Percentiles rank a stretch among this genome's conserved stretches.
These are phyloP conservation scores for Aspergillus incahuasiensis DNA, from an alignment of 495 filamentous ascomycete genomes.

Conservation along the genomic window DNA sequence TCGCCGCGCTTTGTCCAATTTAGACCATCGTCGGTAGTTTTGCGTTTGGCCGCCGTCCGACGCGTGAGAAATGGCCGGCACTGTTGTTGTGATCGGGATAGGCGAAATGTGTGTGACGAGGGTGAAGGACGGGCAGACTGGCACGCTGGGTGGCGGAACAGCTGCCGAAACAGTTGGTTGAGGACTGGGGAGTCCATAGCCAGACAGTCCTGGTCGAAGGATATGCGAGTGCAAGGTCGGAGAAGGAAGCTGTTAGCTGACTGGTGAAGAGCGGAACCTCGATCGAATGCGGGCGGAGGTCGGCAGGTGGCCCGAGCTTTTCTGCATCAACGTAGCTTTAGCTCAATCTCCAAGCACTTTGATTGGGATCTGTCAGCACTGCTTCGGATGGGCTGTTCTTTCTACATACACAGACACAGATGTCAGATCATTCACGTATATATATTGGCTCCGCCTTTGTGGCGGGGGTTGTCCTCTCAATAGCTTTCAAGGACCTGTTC, in stretches of 20 bases:
- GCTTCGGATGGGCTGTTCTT: not conserved
- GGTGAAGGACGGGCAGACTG: slow-evolving; percentile 45
- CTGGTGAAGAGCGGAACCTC: not conserved
- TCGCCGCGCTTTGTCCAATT: slow-evolving; percentile 78
- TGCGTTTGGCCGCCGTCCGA: slow-evolving; percentile 28
- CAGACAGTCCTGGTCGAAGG: not conserved
- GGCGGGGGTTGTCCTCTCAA: slow-evolving; percentile 64
- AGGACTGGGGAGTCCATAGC: slow-evolving; percentile 80
- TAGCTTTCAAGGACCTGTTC: slow-evolving; percentile 65
- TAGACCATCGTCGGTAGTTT: slow-evolving; percentile 27
- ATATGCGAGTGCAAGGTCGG: slow-evolving; percentile 3
- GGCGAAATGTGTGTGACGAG: slow-evolving; percentile 18
- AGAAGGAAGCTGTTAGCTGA: slow-evolving; percentile 4
- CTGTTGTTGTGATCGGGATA: slow-evolving; percentile 29
- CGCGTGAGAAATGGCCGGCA: slow-evolving; percentile 41
- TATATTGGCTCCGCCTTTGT: slow-evolving; percentile 65
- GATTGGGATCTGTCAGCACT: not conserved
- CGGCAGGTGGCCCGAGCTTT: slow-evolving; percentile 29
- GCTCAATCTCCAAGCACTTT: not conserved
- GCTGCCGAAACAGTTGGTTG: slow-evolving; percentile 72
- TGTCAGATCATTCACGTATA: slow-evolving; percentile 31
- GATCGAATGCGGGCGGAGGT: slow-evolving; percentile 16
- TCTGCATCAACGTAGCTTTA: slow-evolving; percentile 2
- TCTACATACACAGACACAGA: not conserved
- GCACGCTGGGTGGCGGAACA: slow-evolving; percentile 69